These are phyloP conservation scores for Mycosarcoma mackinlayi DNA, from an alignment of 1,284 basidiomycete genomes.

Conservation along the genomic window DNA sequence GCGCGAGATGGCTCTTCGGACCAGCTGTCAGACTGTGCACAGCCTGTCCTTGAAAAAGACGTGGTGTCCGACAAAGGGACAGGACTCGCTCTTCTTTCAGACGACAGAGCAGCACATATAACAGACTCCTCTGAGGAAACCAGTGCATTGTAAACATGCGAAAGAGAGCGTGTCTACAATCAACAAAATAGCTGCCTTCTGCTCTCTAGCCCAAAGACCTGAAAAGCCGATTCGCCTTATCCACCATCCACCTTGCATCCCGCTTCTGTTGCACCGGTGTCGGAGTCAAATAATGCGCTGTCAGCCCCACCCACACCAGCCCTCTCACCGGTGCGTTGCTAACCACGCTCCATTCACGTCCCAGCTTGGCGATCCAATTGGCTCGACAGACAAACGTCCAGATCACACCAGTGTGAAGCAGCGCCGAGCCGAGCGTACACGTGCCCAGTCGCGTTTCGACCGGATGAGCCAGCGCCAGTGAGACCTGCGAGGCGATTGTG, in stretches of 20 bases:
- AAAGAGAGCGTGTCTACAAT: too few relatives aligned
- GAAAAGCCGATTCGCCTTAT: neutral
- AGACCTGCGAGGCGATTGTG: neutral
- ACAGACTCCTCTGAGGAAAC: too few relatives aligned
- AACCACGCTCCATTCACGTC: slow-evolving; percentile 3
- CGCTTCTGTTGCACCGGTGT: slow-evolving; percentile 7
- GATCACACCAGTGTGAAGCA: slow-evolving; percentile 10
- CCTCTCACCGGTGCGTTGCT: slow-evolving; percentile 1
- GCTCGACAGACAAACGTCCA: slow-evolving; percentile 9
- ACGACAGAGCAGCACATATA: too few relatives aligned
- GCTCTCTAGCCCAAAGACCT: neutral
- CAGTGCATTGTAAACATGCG: too few relatives aligned
- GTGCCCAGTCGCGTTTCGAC: slow-evolving; percentile 10
- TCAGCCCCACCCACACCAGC: slow-evolving; percentile 6
- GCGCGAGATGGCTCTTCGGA: too few relatives aligned
- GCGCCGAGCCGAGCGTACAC: slow-evolving; percentile 5
- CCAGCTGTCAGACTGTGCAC: slow-evolving; percentile 23
- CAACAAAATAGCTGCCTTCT: too few relatives aligned
- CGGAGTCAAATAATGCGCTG: slow-evolving; percentile 8
- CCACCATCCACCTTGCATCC: neutral
- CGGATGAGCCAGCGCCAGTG: neutral
- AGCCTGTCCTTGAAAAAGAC: neutral
- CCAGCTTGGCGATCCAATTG: neutral
- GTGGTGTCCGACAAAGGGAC: neutral
- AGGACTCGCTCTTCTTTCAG: neutral